Conservation (phyloP, 108 stramenopile species). For the Cyclotella baltica region DNA sequence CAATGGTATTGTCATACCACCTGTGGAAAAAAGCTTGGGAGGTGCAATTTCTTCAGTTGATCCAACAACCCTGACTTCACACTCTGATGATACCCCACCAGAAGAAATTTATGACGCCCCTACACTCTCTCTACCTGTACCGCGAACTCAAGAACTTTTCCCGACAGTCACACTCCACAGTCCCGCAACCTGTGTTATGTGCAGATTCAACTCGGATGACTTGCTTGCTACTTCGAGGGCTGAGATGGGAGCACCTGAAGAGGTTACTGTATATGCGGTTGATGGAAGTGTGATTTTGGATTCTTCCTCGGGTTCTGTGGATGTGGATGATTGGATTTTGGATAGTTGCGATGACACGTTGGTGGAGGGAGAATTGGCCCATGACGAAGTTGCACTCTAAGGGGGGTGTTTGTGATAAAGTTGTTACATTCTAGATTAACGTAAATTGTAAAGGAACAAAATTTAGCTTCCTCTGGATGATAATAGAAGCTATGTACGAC, state of each 20-base stretch:
- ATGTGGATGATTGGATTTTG: slow-evolving; percentile 19
- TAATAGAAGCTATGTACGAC: too few relatives aligned
- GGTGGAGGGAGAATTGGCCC: slow-evolving; percentile 9
- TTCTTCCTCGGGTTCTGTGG: background rate
- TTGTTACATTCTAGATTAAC: too few relatives aligned
- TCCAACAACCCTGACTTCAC: background rate
- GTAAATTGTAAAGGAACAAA: too few relatives aligned
- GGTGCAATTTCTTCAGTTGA: background rate
- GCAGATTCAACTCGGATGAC: slow-evolving; percentile 91
- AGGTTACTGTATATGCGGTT: slow-evolving; percentile 85
- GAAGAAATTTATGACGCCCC: slow-evolving; percentile 13
- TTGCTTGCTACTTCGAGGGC: slow-evolving; percentile 67
- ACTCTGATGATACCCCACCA: slow-evolving; percentile 24
- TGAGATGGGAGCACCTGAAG: slow-evolving; percentile 86
- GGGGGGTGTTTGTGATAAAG: too few relatives aligned
- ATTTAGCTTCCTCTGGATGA: too few relatives aligned
- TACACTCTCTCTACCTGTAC: slow-evolving; percentile 77
- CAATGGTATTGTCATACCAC: slow-evolving; percentile 67
- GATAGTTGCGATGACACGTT: slow-evolving; percentile 20
- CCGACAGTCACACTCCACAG: slow-evolving; percentile 94
- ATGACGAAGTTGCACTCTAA: slow-evolving; percentile 27
- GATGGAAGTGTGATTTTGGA: slow-evolving; percentile 92
- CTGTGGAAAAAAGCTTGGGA: slow-evolving; percentile 12
- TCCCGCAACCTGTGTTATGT: slow-evolving; percentile 86
- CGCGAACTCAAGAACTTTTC: slow-evolving; percentile 90